These are phyloP conservation scores for Pachysolen tannophilus DNA, from an alignment of 805 yeast genomes.

Conservation along the genomic window DNA sequence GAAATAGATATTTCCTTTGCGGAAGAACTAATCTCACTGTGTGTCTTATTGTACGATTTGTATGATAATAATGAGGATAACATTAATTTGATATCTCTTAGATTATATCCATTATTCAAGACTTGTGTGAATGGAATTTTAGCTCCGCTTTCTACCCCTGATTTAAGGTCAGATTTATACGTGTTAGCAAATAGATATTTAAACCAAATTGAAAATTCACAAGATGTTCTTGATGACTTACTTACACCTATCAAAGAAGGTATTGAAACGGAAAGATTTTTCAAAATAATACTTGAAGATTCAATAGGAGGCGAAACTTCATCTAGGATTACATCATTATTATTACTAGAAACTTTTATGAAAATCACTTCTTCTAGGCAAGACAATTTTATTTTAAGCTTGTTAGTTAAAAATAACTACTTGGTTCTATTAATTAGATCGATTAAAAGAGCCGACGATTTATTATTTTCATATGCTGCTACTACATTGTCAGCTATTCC, in stretches of 20 bases:
- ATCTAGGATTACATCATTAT: conserved; percentile 63
- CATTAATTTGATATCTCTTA: conserved; percentile 31
- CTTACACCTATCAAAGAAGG: conserved; percentile 49
- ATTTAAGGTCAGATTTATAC: conserved; percentile 73
- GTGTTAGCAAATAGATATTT: conserved; percentile 62
- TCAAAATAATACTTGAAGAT: conserved; percentile 67
- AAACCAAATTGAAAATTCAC: conserved; percentile 36
- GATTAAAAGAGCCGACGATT: conserved; percentile 60
- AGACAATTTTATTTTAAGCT: conserved; percentile 49
- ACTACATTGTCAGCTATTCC: conserved; percentile 17
- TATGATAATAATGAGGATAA: conserved; percentile 39
- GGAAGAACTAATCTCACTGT: conserved; percentile 67
- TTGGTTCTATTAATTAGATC: conserved; percentile 58
- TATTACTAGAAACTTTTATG: conserved; percentile 50
- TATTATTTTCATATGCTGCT: conserved; percentile 31
- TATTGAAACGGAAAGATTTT: conserved; percentile 39
- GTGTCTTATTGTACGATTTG: conserved; percentile 60
- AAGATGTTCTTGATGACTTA: conserved; percentile 36
- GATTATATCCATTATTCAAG: conserved; percentile 62
- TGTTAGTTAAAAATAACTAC: conserved; percentile 58
- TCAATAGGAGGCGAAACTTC: conserved; percentile 74
- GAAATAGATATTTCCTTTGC: conserved; percentile 60
- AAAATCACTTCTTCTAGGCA: conserved; percentile 34
- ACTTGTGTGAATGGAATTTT: conserved; percentile 69
- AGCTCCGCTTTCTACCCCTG: conserved; percentile 58